These are phyloP conservation scores for Backusella sp. DNA, from an alignment of 192 early-diverging fungal genomes.

Conservation along the genomic window DNA sequence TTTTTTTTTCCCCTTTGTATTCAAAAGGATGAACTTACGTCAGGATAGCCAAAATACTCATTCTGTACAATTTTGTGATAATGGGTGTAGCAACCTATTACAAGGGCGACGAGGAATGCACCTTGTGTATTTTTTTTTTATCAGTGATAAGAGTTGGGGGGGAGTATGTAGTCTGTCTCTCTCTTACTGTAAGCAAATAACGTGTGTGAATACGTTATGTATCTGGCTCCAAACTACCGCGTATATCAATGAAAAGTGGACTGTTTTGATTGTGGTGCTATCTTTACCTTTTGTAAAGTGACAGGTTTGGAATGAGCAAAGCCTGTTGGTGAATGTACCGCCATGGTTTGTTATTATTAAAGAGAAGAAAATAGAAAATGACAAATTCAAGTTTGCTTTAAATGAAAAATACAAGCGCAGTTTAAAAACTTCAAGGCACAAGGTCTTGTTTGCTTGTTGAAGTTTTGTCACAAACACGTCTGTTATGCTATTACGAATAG, in stretches of 20 bases:
- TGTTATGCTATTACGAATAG: not conserved
- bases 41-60: slow-evolving; percentile 73
- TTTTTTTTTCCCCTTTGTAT: not conserved
- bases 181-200: slow-evolving; percentile 25
- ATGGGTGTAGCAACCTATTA: slow-evolving; percentile 69
- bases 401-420: not conserved
- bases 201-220: slow-evolving; percentile 21
- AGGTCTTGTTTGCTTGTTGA: not conserved
- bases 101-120: slow-evolving; percentile 67
- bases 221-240: slow-evolving; percentile 13
- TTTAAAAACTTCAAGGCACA: not conserved
- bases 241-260: not conserved
- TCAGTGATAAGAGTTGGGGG: not conserved
- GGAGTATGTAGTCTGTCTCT: not conserved
- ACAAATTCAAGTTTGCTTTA: not conserved
- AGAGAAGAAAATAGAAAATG: not conserved
- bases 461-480: not conserved
- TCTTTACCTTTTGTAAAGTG: not conserved
- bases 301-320: not conserved
- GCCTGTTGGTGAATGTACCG: not conserved
- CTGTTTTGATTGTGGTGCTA: not conserved
- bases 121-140: slow-evolving; percentile 28
- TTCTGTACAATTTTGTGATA: slow-evolving; percentile 83
- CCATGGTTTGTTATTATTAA: not conserved
- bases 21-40: slow-evolving; percentile 40